Percentiles rank a stretch among this genome's conserved stretches.
Conservation (phyloP, 2,329 filamentous ascomycete genomes). For the Geosmithia morbida region DNA sequence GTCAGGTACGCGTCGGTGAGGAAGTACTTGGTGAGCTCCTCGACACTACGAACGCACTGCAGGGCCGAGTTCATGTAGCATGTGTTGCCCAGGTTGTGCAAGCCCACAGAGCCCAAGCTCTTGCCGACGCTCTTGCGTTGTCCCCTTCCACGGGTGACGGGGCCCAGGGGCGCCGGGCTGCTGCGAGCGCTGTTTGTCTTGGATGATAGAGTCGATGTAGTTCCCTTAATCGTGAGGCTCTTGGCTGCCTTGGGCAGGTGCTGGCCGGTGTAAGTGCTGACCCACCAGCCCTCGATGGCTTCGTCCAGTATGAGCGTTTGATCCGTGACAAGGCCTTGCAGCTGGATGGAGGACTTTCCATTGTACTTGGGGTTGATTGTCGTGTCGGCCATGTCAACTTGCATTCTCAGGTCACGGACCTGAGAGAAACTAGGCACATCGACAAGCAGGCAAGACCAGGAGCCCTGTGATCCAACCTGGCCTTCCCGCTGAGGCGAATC, state of each 20-base stretch:
- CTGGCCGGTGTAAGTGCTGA: conserved; percentile 32
- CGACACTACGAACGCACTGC: conserved; percentile 85
- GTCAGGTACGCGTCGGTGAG: conserved; percentile 56
- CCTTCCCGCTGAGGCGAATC: conserved; percentile 20
- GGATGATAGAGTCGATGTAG: conserved; percentile 11
- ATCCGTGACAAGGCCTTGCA: conserved; percentile 55
- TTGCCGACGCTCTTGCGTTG: conserved; percentile 57
- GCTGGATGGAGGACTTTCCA: conserved; percentile 50
- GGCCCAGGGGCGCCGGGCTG: conserved; percentile 46
- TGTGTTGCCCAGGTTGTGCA: conserved; percentile 88
- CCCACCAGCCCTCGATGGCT: conserved; percentile 43
- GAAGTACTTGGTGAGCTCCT: conserved; percentile 90
- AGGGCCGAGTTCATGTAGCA: conserved; percentile 99
- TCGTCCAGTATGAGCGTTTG: conserved; percentile 78
- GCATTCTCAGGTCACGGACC: conserved; percentile 11
- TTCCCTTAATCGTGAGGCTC: conserved; percentile 11
- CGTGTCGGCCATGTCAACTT: conserved; percentile 35
- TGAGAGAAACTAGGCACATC: conserved; percentile 38
- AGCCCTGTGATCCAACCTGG: conserved; percentile 9
- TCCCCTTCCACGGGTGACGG: conserved; percentile 56
- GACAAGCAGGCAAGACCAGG: conserved; percentile 27
- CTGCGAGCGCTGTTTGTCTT: conserved; percentile 44
- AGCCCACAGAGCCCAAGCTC: conserved; percentile 62
- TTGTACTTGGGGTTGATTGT: conserved; percentile 67
- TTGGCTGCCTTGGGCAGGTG: conserved; percentile 1